Percentiles rank a stretch among this genome's conserved stretches.
Evolutionary conservation across 352 stramenopile genomes (phyloP).

Genomic region (Globisporangium iwayamae): DNA sequence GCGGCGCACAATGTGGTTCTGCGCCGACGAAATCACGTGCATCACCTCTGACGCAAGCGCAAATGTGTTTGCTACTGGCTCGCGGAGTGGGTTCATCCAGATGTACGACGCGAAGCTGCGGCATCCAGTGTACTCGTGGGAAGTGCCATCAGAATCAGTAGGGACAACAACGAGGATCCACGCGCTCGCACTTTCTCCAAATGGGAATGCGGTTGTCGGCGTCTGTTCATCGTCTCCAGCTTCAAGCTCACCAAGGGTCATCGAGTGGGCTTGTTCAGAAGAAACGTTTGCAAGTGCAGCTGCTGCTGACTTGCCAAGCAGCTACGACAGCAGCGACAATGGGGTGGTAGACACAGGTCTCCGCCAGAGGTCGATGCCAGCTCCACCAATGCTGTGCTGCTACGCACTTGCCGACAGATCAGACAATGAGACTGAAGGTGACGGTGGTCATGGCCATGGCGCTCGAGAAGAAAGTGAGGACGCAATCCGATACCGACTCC

Average conservation of each 20-base stretch:
- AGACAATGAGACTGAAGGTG: not conserved
- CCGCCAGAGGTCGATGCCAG: not conserved
- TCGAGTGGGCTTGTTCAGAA: slow-evolving; percentile 13
- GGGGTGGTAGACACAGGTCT: not conserved
- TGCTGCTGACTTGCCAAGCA: slow-evolving; percentile 5
- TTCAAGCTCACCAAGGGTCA: not conserved
- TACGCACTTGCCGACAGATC: not conserved
- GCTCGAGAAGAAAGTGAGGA: not conserved
- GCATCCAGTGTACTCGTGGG: slow-evolving; percentile 12
- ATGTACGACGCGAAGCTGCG: slow-evolving; percentile 15
- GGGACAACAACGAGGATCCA: not conserved
- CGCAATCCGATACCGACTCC: not conserved
- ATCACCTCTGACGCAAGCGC: slow-evolving; percentile 1
- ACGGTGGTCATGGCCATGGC: not conserved
- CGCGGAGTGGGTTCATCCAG: not conserved
- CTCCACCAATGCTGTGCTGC: slow-evolving; percentile 1
- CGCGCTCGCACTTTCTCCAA: slow-evolving; percentile 11
- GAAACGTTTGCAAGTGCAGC: slow-evolving; percentile 2
- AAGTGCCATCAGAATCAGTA: not conserved
- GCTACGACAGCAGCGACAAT: slow-evolving; percentile 13
- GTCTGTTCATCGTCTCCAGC: not conserved
- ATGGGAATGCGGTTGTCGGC: slow-evolving; percentile 10
- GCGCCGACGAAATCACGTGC: slow-evolving; percentile 2
- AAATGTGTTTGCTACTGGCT: slow-evolving; percentile 12
- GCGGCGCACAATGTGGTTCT: slow-evolving; percentile 5